Conservation (phyloP, 73 alveolate species). For the Paramecium octaurelia region DNA sequence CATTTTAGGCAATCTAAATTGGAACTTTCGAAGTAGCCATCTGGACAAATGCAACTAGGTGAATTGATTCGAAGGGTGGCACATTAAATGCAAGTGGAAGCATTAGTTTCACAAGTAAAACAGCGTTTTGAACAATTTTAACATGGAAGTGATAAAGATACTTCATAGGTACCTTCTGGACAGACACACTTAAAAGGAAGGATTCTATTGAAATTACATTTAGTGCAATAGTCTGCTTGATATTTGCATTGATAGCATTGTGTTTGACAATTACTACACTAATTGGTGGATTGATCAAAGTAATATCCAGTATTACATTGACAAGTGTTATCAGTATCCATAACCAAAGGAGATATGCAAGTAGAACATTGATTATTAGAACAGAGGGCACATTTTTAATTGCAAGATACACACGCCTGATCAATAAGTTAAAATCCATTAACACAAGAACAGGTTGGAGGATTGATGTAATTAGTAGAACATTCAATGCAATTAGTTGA, state of each 20-base stretch:
- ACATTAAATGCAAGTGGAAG: neutral
- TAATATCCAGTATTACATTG: neutral
- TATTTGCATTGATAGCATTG: neutral
- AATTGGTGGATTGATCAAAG: neutral
- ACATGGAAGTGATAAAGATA: neutral
- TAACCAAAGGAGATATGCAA: neutral
- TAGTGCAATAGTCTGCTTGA: neutral
- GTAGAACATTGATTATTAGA: neutral
- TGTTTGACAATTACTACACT: neutral
- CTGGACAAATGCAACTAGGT: neutral
- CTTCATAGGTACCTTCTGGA: neutral
- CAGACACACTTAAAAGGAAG: neutral
- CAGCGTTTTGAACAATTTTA: neutral
- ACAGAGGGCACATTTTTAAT: neutral
- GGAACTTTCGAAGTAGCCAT: neutral
- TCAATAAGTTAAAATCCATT: neutral
- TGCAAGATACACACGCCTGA: neutral
- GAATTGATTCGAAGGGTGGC: neutral
- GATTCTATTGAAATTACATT: neutral
- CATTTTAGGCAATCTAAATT: neutral
- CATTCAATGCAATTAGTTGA: neutral
- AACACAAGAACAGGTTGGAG: neutral
- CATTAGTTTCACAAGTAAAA: neutral
- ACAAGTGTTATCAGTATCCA: neutral
- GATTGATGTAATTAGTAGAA: neutral